phyloP scores from a whole-genome alignment of 257 asterid genomes.

The Jacaranda copaia region DNA sequence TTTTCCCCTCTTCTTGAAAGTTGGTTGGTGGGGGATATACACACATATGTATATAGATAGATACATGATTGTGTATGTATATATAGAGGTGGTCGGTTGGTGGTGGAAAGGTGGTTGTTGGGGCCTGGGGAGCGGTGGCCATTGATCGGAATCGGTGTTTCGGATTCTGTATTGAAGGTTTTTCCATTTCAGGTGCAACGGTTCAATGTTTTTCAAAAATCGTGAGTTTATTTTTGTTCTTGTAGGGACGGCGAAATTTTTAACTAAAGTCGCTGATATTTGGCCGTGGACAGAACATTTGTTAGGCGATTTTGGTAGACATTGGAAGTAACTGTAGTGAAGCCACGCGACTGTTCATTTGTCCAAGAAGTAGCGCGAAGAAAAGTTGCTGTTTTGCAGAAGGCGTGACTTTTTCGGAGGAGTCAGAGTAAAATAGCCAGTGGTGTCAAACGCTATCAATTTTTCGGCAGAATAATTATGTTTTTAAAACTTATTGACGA shows the following conservation, averaged over 20 bases:
- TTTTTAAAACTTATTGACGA: too few species aligned
- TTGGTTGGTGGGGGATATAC: background rate
- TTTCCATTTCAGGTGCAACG: conserved; percentile 30
- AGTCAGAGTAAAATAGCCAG: background rate
- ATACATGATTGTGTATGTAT: background rate
- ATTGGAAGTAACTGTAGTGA: conserved; percentile 2
- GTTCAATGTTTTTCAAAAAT: conserved; percentile 13
- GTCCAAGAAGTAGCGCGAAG: conserved; percentile 6
- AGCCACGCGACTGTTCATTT: background rate
- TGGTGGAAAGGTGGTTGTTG: conserved; percentile 26
- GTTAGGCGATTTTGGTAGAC: background rate
- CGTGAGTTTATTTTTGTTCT: background rate
- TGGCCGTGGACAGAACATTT: background rate
- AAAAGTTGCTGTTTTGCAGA: background rate
- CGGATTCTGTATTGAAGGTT: conserved; percentile 31
- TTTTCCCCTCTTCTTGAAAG: background rate
- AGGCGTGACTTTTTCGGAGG: background rate
- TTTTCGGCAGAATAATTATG: too few species aligned
- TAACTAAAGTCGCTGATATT: background rate
- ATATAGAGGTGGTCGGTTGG: conserved; percentile 27
- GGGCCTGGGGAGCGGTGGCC: conserved; percentile 23
- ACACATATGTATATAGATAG: background rate
- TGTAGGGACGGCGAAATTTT: background rate
- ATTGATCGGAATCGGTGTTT: conserved; percentile 23
- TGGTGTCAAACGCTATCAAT: too few species aligned